These are phyloP conservation scores for Terfezia claveryi DNA, from an alignment of 495 filamentous ascomycete species.

Conservation along the genomic window DNA sequence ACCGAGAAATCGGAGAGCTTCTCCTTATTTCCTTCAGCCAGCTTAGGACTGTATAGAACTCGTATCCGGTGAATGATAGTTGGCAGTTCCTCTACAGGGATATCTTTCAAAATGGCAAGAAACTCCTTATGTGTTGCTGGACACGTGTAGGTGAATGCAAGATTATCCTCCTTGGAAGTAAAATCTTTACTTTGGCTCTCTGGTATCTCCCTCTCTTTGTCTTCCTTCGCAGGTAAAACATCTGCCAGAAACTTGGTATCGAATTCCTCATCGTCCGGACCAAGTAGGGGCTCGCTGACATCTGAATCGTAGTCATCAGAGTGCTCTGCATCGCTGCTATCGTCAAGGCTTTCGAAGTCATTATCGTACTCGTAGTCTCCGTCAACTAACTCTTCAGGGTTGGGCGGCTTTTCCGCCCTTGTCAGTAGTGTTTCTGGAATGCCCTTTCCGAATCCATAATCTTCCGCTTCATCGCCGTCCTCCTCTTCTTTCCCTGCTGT, in stretches of 20 bases:
- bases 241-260: conserved; percentile 45
- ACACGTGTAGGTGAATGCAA: conserved; percentile 69
- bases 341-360: conserved; percentile 52
- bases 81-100: conserved; percentile 41
- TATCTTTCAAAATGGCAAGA: conserved; percentile 35
- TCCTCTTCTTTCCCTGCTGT: conserved; percentile 16
- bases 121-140: conserved; percentile 56
- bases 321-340: conserved; percentile 40
- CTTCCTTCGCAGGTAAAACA: conserved; percentile 32
- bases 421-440: conserved; percentile 25
- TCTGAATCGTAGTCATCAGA: conserved; percentile 27
- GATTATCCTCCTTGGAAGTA: conserved; percentile 18
- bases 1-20: conserved; percentile 52
- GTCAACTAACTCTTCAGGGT: conserved; percentile 23
- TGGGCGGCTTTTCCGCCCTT: conserved; percentile 20
- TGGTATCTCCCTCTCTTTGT: conserved; percentile 20
- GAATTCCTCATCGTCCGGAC: conserved; percentile 34
- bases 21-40: conserved; percentile 60
- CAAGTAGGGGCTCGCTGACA: conserved; percentile 30
- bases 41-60: conserved; percentile 70
- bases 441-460: conserved; percentile 33
- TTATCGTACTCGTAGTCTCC: conserved; percentile 27
- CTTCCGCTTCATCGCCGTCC: conserved; percentile 27
- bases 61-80: conserved; percentile 73
- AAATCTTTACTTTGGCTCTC: not conserved